Evolutionary conservation across 2,329 filamentous ascomycete species (phyloP).

Genomic region (Fusarium robinianum): DNA sequence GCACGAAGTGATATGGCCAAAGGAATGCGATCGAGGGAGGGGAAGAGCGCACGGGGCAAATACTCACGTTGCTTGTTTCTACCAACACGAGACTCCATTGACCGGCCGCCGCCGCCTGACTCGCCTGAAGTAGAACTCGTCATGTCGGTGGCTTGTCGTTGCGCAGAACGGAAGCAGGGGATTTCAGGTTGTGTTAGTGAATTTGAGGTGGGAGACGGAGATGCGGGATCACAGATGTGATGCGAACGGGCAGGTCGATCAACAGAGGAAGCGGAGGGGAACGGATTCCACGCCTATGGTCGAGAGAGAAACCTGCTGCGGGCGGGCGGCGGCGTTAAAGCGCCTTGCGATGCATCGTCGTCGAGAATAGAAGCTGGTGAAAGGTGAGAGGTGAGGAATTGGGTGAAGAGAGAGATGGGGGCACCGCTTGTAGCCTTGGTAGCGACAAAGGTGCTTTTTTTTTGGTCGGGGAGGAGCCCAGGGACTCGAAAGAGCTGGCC

Average conservation of each 20-base stretch:
- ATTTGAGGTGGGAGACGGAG: too few species aligned
- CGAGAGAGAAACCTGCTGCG: conserved; percentile 38
- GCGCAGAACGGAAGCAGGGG: conserved; percentile 11
- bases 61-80: conserved; percentile 81
- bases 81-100: conserved; percentile 76
- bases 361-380: conserved; percentile 16
- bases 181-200: conserved; percentile 14
- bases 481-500: conserved; percentile 34
- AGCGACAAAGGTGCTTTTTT: conserved; percentile 32
- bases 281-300: conserved; percentile 32
- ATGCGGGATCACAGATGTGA: too few species aligned
- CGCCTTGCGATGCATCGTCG: conserved; percentile 36
- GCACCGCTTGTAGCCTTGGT: conserved; percentile 17
- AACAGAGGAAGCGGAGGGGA: conserved; percentile 31
- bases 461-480: conserved; percentile 28
- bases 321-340: conserved; percentile 33
- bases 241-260: conserved; percentile 10
- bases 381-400: background rate
- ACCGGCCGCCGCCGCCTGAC: conserved; percentile 48
- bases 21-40: too few species aligned
- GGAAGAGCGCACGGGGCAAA: conserved; percentile 18
- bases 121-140: conserved; percentile 44
- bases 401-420: conserved; percentile 20
- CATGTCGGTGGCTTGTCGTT: conserved; percentile 36
- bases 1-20: too few species aligned